Conservation (phyloP, 2,329 filamentous ascomycete genomes). For the Thelonectria discophora region DNA sequence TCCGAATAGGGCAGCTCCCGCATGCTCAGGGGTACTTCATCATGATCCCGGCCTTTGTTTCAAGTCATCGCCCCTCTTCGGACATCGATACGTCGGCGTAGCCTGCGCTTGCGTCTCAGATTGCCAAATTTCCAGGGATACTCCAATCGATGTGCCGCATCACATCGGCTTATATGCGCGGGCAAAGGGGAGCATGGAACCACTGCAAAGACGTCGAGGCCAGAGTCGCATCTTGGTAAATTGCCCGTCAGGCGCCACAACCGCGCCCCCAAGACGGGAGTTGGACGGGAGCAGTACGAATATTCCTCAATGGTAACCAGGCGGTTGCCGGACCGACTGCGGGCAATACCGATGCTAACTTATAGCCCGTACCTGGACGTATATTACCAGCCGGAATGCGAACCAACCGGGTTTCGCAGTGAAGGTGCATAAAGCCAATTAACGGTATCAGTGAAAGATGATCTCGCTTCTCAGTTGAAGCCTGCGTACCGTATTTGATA, state of each 20-base stretch:
- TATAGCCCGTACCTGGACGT: constrained; percentile 1
- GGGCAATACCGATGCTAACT: constrained; percentile 5
- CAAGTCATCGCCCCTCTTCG: constrained; percentile 29
- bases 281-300: background rate
- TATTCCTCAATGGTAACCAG: background rate
- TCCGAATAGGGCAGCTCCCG: constrained; percentile 12
- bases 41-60: constrained; percentile 32
- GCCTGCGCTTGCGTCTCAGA: constrained; percentile 37
- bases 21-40: constrained; percentile 9
- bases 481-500: background rate
- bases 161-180: constrained; percentile 9
- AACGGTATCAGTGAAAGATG: constrained; percentile 3
- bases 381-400: constrained; percentile 12
- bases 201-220: background rate
- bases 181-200: constrained; percentile 2
- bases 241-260: constrained; percentile 12
- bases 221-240: constrained; percentile 2
- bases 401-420: constrained; percentile 5
- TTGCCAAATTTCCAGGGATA: constrained; percentile 38
- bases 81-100: constrained; percentile 32
- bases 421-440: constrained; percentile 6
- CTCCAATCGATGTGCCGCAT: constrained; percentile 21
- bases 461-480: background rate
- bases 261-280: constrained; percentile 1
- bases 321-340: background rate